Conservation (phyloP, 2,329 filamentous ascomycete species). For the Graphiopsis chlorocephala region DNA sequence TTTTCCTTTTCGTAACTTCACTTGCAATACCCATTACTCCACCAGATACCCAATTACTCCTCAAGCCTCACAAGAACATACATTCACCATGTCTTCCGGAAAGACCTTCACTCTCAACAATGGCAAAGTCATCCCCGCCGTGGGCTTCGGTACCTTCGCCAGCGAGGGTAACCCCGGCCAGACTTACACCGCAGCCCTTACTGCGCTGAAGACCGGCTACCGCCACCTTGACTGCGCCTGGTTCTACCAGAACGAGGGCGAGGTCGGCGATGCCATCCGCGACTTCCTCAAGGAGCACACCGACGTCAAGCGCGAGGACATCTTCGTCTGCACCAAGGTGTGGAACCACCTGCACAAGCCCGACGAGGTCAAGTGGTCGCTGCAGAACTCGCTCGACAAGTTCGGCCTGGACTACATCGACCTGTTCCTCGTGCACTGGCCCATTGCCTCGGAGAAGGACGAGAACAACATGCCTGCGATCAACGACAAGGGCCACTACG, state of each 20-base stretch:
- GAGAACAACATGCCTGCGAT: constrained; percentile 47
- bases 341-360: constrained; percentile 52
- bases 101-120: constrained; percentile 55
- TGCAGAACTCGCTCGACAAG: constrained; percentile 35
- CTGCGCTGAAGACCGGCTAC: constrained; percentile 52
- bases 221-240: constrained; percentile 57
- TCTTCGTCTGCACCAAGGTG: constrained; percentile 54
- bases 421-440: constrained; percentile 42
- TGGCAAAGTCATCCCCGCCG: constrained; percentile 59
- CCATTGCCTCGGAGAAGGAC: constrained; percentile 52
- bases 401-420: constrained; percentile 36
- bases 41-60: neutral
- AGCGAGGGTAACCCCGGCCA: constrained; percentile 62
- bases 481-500: constrained; percentile 55
- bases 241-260: constrained; percentile 54
- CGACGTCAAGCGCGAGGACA: constrained; percentile 48
- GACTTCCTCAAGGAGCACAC: constrained; percentile 53
- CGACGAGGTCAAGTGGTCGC: constrained; percentile 36
- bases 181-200: constrained; percentile 53
- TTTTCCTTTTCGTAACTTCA: neutral
- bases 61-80: neutral
- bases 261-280: constrained; percentile 52
- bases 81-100: constrained; percentile 54
- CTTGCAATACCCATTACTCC: constrained; percentile 6
- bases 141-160: constrained; percentile 66